phyloP scores from a whole-genome alignment of 371 early-diverging fungal genomes.

The Encephalitozoon cuniculi region DNA sequence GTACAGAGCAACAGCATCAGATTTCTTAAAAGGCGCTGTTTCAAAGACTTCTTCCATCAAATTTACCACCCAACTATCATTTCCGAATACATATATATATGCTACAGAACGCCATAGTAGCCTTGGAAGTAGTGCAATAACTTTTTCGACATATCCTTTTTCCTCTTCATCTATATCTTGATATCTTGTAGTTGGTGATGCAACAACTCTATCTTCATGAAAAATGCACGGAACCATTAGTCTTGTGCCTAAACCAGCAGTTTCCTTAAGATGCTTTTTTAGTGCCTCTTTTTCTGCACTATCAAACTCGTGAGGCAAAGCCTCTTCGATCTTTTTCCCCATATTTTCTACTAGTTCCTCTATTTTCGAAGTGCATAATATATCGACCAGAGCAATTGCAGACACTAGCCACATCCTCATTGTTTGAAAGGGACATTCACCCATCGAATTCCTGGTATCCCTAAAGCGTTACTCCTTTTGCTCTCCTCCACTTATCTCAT shows the following conservation, averaged over 20 bases:
- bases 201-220: background rate
- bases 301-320: too few species aligned
- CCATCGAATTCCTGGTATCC: too few species aligned
- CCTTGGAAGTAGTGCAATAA: background rate
- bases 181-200: background rate
- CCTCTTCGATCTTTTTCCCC: too few species aligned
- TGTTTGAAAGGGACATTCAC: too few species aligned
- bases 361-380: too few species aligned
- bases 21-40: background rate
- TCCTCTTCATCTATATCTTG: background rate
- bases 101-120: background rate
- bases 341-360: too few species aligned
- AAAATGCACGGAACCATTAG: background rate
- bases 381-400: too few species aligned
- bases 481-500: too few species aligned
- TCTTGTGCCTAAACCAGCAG: background rate
- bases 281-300: too few species aligned
- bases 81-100: background rate
- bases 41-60: background rate
- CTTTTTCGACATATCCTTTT: background rate
- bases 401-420: too few species aligned
- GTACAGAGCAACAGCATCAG: background rate
- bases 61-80: background rate
- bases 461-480: too few species aligned
- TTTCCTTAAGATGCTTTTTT: too few species aligned